A percentile compares a stretch with the other conserved stretches of the same genome.
phyloP scores from a whole-genome alignment of 768 basidiomycete genomes.

The Naganishia vaughanmartiniae region DNA sequence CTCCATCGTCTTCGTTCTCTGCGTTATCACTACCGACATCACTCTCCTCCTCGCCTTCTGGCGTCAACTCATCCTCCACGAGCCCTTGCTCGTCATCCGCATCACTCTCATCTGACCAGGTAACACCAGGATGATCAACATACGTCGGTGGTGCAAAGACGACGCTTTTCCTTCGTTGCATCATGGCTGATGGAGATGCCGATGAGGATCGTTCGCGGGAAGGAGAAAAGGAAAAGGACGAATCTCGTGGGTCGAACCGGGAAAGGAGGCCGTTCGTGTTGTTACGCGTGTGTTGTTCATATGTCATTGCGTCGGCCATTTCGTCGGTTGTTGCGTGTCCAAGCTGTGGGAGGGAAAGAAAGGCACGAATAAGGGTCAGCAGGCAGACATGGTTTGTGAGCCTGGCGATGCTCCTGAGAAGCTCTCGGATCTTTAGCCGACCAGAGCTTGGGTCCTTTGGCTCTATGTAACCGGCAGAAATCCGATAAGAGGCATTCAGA shows the following conservation, averaged over 20 bases:
- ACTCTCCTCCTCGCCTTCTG: slow-evolving; percentile 55
- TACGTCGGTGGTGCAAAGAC: slow-evolving; percentile 65
- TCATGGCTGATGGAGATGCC: background rate
- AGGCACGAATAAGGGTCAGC: background rate
- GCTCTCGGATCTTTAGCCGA: no score
- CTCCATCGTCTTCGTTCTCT: slow-evolving; percentile 19
- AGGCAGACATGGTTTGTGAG: background rate
- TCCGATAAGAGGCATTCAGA: no score
- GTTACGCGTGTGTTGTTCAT: background rate
- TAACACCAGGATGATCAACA: slow-evolving; percentile 54
- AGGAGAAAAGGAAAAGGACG: background rate
- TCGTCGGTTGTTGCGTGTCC: slow-evolving; percentile 14
- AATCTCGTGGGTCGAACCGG: background rate
- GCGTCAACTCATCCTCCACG: slow-evolving; percentile 69
- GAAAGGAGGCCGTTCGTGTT: background rate
- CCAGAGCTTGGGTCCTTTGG: no score
- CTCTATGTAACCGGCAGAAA: no score
- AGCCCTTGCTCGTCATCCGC: slow-evolving; percentile 50
- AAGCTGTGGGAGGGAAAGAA: background rate
- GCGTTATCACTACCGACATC: slow-evolving; percentile 50
- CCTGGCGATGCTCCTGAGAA: background rate
- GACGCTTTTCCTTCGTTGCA: slow-evolving; percentile 52
- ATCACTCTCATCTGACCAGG: slow-evolving; percentile 40
- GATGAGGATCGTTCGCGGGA: background rate
- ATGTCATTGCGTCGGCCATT: slow-evolving; percentile 17